Conservation (phyloP, 2,329 filamentous ascomycete genomes). For the Sclerotinia minor region DNA sequence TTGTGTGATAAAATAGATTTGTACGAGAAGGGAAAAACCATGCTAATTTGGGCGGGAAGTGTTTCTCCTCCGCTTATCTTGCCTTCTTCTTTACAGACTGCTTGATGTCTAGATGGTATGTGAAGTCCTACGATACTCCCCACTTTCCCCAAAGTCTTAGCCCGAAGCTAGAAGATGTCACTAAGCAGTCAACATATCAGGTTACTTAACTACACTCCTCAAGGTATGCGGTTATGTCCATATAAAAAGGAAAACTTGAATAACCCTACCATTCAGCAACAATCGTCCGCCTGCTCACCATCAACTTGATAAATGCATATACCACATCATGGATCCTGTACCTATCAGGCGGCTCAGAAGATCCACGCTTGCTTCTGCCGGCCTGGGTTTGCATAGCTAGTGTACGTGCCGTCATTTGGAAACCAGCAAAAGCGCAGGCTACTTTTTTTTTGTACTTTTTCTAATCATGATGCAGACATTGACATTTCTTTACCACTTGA, state of each 20-base stretch:
- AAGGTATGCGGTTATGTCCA: conserved; percentile 42
- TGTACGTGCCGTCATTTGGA: conserved; percentile 47
- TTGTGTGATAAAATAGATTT: neutral
- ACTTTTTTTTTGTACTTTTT: conserved; percentile 10
- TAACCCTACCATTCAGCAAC: conserved; percentile 53
- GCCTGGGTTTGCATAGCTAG: conserved; percentile 79
- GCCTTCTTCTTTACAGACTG: conserved; percentile 84
- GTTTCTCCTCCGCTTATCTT: conserved; percentile 73
- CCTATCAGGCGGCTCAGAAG: conserved; percentile 67
- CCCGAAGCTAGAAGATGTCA: conserved; percentile 7
- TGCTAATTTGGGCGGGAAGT: conserved; percentile 48
- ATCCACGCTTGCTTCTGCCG: conserved; percentile 69
- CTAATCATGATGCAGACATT: conserved; percentile 54
- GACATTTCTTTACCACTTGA: conserved; percentile 73
- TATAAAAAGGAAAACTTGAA: neutral
- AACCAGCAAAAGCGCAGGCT: neutral
- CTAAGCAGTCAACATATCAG: conserved; percentile 44
- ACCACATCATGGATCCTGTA: conserved; percentile 71
- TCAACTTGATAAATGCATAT: conserved; percentile 73
- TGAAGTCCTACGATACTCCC: conserved; percentile 24
- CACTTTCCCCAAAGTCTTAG: neutral
- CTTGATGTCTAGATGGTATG: conserved; percentile 78
- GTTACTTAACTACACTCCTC: conserved; percentile 82
- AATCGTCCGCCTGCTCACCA: conserved; percentile 74
- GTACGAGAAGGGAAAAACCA: neutral